Evolutionary conservation across 2,329 filamentous ascomycete genomes (phyloP).

Genomic region (Colletotrichum sp.): DNA sequence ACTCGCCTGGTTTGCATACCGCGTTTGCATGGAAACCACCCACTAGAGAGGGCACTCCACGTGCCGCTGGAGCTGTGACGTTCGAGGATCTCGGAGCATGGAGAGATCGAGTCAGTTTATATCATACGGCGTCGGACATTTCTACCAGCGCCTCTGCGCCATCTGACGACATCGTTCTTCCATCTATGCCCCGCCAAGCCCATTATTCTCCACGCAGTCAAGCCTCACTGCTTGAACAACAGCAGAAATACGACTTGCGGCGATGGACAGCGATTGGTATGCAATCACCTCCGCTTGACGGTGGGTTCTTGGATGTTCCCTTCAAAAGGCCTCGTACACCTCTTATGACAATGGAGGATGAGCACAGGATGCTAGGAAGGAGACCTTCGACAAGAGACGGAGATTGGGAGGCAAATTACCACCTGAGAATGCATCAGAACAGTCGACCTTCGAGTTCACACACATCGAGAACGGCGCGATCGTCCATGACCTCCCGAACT

Average conservation of each 20-base stretch:
- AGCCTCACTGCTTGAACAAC: not conserved
- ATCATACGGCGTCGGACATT: not conserved
- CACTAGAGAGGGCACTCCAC: not conserved
- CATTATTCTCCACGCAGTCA: not conserved
- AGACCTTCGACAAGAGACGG: not conserved
- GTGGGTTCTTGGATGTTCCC: not conserved
- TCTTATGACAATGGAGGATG: constrained; percentile 14
- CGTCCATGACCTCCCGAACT: not conserved
- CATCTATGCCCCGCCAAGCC: not conserved
- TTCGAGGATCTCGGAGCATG: not conserved
- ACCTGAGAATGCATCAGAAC: not conserved
- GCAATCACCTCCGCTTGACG: not conserved
- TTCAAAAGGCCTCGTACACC: not conserved
- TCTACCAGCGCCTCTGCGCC: not conserved
- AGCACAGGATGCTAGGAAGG: not conserved
- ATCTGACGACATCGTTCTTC: not conserved
- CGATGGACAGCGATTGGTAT: constrained; percentile 10
- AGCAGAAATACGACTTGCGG: not conserved
- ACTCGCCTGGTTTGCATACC: not conserved
- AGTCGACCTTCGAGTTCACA: not conserved
- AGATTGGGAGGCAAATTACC: not conserved
- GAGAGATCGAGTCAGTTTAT: not conserved
- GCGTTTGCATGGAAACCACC: constrained; percentile 12
- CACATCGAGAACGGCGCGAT: not conserved
- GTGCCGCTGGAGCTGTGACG: not conserved